Percentiles rank a stretch among this genome's conserved stretches.
Evolutionary conservation across 305 asterid genomes (phyloP).

Genomic region (Ilex paraguariensis): DNA sequence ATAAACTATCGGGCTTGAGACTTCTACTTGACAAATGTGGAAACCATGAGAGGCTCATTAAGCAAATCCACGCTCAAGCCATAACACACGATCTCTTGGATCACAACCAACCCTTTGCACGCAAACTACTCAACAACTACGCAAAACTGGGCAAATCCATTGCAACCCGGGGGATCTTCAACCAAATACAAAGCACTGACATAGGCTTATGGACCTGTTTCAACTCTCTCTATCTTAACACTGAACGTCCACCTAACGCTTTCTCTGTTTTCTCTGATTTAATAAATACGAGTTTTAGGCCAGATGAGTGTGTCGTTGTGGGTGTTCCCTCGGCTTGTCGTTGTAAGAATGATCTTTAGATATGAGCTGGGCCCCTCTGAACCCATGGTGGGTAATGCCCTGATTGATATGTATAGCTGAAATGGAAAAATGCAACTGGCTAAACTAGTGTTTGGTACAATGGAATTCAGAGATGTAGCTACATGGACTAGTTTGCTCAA

Average conservation of each 20-base stretch:
- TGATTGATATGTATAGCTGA: conserved; percentile 73
- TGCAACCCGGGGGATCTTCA: conserved; percentile 41
- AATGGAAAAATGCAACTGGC: conserved; percentile 37
- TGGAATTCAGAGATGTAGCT: conserved; percentile 47
- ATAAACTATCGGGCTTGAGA: conserved; percentile 5
- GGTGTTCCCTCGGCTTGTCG: conserved; percentile 68
- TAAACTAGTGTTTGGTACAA: conserved; percentile 34
- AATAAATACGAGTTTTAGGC: conserved; percentile 27
- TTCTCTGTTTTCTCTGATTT: conserved; percentile 36
- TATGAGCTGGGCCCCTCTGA: conserved; percentile 30
- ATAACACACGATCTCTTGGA: conserved; percentile 31
- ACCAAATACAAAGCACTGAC: conserved; percentile 44
- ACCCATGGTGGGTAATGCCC: conserved; percentile 50
- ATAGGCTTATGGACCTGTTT: conserved; percentile 65
- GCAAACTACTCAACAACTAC: conserved; percentile 45
- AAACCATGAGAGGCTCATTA: conserved; percentile 28
- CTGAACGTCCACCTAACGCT: conserved; percentile 41
- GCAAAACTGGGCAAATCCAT: conserved; percentile 34
- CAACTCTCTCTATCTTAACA: conserved; percentile 48
- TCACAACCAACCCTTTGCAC: conserved; percentile 30
- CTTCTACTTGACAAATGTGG: conserved; percentile 34
- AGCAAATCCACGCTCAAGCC: conserved; percentile 45
- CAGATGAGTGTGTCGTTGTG: conserved; percentile 54
- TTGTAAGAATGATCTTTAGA: conserved; percentile 46
- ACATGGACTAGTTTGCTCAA: conserved; percentile 76